phyloP scores from a whole-genome alignment of 2,329 filamentous ascomycete genomes.

The Xylariaceae sp. region DNA sequence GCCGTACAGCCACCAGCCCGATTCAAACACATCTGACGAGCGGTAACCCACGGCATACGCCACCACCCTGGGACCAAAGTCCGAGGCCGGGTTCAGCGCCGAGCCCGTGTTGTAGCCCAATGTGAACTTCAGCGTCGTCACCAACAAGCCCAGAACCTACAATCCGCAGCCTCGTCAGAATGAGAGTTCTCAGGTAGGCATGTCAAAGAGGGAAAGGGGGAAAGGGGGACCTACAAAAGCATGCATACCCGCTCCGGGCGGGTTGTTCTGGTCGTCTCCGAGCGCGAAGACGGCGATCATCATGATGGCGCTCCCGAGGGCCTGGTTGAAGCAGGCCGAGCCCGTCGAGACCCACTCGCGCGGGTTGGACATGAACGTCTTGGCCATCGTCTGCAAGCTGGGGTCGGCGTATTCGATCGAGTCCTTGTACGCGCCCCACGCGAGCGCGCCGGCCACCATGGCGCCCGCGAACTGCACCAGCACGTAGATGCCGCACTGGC shows the following conservation, averaged over 20 bases:
- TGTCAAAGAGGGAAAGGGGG: neutral
- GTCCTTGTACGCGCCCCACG: conserved; percentile 21
- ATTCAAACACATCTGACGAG: conserved; percentile 18
- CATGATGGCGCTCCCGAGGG: conserved; percentile 26
- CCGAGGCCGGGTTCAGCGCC: conserved; percentile 28
- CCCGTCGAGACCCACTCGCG: conserved; percentile 14
- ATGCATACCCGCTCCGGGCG: conserved; percentile 29
- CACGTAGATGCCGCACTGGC: conserved; percentile 23
- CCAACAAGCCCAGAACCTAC: conserved; percentile 25
- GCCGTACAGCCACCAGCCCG: conserved; percentile 26
- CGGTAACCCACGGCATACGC: conserved; percentile 25
- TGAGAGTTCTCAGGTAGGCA: no score
- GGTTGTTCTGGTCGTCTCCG: conserved; percentile 30
- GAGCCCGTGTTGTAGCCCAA: conserved; percentile 29
- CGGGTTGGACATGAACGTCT: conserved; percentile 25
- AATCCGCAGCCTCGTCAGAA: neutral
- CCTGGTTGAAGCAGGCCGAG: conserved; percentile 27
- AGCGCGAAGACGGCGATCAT: conserved; percentile 28
- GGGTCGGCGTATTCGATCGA: conserved; percentile 24
- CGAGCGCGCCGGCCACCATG: conserved; percentile 21
- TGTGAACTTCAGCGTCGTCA: conserved; percentile 27
- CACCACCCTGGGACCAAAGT: conserved; percentile 27
- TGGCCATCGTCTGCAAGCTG: conserved; percentile 17
- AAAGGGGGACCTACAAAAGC: conserved; percentile 16
- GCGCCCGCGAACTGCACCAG: conserved; percentile 21